Evolutionary conservation across 768 basidiomycete genomes (phyloP).

Genomic region (Amanita jacksonii): DNA sequence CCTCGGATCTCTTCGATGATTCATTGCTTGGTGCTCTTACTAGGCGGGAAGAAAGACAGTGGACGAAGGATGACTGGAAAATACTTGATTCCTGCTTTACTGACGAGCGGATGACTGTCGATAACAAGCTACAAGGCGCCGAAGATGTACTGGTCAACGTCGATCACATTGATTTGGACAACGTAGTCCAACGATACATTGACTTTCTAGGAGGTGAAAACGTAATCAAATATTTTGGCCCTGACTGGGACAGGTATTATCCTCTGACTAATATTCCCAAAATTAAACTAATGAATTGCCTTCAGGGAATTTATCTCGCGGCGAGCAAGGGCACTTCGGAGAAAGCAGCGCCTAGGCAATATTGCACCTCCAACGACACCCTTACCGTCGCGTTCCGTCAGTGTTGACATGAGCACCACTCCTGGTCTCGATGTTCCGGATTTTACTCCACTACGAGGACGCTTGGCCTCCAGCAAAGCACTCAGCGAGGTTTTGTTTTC

Average conservation of each 20-base stretch:
- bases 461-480: conserved; percentile 20
- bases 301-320: conserved; percentile 41
- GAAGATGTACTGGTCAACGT: conserved; percentile 37
- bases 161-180: conserved; percentile 40
- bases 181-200: conserved; percentile 55
- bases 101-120: conserved; percentile 51
- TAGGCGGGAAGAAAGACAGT: conserved; percentile 24
- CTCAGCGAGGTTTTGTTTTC: too few relatives aligned
- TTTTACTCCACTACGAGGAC: conserved; percentile 38
- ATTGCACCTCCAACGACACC: conserved; percentile 48
- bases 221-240: conserved; percentile 29
- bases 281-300: conserved; percentile 2
- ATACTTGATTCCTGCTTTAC: conserved; percentile 70
- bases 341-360: conserved; percentile 48
- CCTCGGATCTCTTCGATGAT: not conserved
- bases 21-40: not conserved
- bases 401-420: conserved; percentile 8
- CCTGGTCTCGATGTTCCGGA: conserved; percentile 36
- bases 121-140: conserved; percentile 17
- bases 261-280: not conserved
- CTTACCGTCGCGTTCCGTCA: conserved; percentile 17
- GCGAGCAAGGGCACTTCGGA: conserved; percentile 46
- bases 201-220: conserved; percentile 37
- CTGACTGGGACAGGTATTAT: conserved; percentile 50
- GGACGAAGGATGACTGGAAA: conserved; percentile 79